These are phyloP conservation scores for Gentiana macrophylla DNA, from an alignment of 257 asterid genomes.

Conservation along the genomic window DNA sequence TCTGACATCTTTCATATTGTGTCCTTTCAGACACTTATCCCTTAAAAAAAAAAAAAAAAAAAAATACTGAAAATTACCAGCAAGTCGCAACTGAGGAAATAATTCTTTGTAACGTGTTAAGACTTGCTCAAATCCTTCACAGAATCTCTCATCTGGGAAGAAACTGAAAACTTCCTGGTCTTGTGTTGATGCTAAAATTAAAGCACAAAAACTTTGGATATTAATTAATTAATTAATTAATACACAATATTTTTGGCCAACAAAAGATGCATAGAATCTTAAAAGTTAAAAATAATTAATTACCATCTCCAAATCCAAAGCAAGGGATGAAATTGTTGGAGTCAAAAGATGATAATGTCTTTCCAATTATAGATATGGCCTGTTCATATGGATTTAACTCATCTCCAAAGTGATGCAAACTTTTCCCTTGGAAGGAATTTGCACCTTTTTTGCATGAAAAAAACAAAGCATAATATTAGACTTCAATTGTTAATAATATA, in stretches of 20 bases:
- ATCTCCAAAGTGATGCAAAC: conserved; percentile 74
- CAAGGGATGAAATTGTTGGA: conserved; percentile 90
- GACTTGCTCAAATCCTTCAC: too few relatives aligned
- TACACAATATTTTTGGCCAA: background rate
- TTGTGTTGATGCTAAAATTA: conserved; percentile 79
- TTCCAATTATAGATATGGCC: conserved; percentile 87
- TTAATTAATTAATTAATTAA: background rate
- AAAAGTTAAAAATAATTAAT: background rate
- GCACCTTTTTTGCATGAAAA: conserved; percentile 38
- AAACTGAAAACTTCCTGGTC: conserved; percentile 23
- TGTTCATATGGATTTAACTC: conserved; percentile 80
- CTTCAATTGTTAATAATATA: background rate
- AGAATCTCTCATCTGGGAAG: conserved; percentile 16
- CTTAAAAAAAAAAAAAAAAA: too few relatives aligned
- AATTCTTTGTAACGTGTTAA: too few relatives aligned
- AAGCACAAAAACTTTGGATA: background rate
- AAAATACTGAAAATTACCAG: too few relatives aligned
- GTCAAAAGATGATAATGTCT: conserved; percentile 74
- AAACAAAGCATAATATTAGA: background rate
- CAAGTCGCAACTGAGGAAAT: too few relatives aligned
- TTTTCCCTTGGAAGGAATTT: conserved; percentile 68
- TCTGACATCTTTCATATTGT: too few relatives aligned
- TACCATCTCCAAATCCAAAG: conserved; percentile 94
- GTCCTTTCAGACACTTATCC: too few relatives aligned
- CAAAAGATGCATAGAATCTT: background rate